A percentile compares a stretch with the other conserved stretches of the same genome.
Evolutionary conservation across 148 eudicot species (phyloP).

Genomic region (Rhododendron henanense): DNA sequence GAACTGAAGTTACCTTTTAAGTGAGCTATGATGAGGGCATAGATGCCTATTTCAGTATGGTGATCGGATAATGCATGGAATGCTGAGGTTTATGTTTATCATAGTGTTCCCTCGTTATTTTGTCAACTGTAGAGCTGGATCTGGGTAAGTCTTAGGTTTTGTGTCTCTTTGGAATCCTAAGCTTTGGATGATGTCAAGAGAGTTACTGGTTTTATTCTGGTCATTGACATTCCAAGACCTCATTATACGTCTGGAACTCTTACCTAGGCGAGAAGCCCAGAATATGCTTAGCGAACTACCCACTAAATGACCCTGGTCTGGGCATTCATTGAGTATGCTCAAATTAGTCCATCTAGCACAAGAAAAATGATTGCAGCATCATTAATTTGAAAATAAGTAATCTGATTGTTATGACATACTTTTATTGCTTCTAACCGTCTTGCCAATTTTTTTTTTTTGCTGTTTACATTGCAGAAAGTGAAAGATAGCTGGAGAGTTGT

Average conservation of each 20-base stretch:
- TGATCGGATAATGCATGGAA: neutral
- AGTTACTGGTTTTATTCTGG: neutral
- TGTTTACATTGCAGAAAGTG: constrained; percentile 59
- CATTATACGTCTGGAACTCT: neutral
- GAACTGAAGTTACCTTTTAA: neutral
- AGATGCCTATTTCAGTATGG: neutral
- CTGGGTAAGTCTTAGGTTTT: neutral
- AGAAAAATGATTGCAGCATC: constrained; percentile 1
- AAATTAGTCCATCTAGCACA: neutral
- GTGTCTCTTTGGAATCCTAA: neutral
- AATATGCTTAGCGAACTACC: neutral
- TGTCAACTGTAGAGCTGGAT: neutral
- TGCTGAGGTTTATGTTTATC: neutral
- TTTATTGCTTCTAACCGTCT: neutral
- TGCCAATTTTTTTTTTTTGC: constrained; percentile 5
- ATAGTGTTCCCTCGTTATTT: neutral
- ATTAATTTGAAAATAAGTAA: neutral
- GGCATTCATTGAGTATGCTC: neutral
- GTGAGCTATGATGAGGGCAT: neutral
- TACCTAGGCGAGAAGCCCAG: neutral
- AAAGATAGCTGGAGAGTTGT: constrained; percentile 98
- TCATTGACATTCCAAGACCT: neutral
- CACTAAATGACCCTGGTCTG: neutral
- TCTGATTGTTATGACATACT: neutral
- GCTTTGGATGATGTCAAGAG: neutral